Evolutionary conservation across 306 rosid genomes (phyloP), one percentile per base, ranked within the genome.

Genomic region (Begonia peltatifolia): DNA sequence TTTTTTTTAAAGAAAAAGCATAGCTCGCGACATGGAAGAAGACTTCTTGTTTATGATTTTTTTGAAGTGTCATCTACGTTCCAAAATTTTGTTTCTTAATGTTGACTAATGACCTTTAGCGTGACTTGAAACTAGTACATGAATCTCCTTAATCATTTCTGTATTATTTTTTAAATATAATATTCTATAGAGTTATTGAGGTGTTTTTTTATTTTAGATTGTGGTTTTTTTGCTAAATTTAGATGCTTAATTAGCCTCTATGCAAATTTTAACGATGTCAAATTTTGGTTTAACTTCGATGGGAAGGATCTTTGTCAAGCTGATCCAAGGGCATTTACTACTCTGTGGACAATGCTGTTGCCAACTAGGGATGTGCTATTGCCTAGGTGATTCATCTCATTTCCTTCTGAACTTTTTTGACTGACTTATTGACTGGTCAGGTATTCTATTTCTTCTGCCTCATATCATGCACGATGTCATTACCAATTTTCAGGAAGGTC

Each of bases 261-360:
- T 10, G 36, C 17, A 41, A 12, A 13, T 52, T 63, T 55, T n/a
- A 16, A 53, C 53, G 6, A 14, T 49, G 53, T 49, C 2, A 49
- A 49, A 14, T 49, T 49, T 61, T 41, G 52, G 44, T 17, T 11
- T 59, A 22, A 67, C 25, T 53, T 59, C 67, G 71, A 62, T 12
- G 57, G 59, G 59, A 71, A 89, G 97, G 99, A 86, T 71, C 94
- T 90, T 65, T 86, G 92, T 74, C 94, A 76, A 73, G 90, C 79
- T 38, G 99, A 90, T 76, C 79, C 82, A 53, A 86, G 79, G 73
- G 74, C 84, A 60, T 81, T 85, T 68, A 85, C 88, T 44, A 62
- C 75, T 58, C 99, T 86, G 63, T 90, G 99, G 94, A 72, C 83
- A 57, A 59, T 85, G 71, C 87, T 90, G 63, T 73, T 90, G 69